Evolutionary conservation across 2,329 filamentous ascomycete genomes (phyloP).

Genomic region (Phoma sp.): DNA sequence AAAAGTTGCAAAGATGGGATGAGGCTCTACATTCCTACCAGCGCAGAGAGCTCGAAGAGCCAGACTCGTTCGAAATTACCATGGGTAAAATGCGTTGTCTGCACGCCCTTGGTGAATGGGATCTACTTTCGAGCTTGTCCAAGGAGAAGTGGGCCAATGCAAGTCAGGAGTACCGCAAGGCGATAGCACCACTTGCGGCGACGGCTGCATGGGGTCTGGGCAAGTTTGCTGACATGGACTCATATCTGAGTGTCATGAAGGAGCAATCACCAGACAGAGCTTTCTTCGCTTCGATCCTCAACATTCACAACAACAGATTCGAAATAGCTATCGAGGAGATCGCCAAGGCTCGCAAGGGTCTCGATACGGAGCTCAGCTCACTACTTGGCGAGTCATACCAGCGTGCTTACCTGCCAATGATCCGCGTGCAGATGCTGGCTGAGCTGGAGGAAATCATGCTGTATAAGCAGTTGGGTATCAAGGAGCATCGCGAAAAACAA

Average conservation of each 20-base stretch:
- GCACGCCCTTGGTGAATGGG: slow-evolving; percentile 97
- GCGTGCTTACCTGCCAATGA: slow-evolving; percentile 95
- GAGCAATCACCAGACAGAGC: slow-evolving; percentile 89
- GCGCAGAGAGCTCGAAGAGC: slow-evolving; percentile 76
- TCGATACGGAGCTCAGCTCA: slow-evolving; percentile 94
- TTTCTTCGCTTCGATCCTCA: slow-evolving; percentile 96
- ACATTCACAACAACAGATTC: slow-evolving; percentile 95
- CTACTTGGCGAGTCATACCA: slow-evolving; percentile 99
- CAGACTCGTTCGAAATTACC: slow-evolving; percentile 84
- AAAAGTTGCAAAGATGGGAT: slow-evolving; percentile 97
- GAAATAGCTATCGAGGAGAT: slow-evolving; percentile 88
- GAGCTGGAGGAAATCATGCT: slow-evolving; percentile 97
- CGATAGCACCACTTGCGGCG: slow-evolving; percentile 91
- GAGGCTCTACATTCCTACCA: slow-evolving; percentile 93
- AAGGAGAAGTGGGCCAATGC: slow-evolving; percentile 95
- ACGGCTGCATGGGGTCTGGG: slow-evolving; percentile 95
- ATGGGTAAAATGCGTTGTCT: slow-evolving; percentile 99
- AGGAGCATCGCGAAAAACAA: slow-evolving; percentile 80
- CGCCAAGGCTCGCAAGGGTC: slow-evolving; percentile 86
- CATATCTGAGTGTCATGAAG: slow-evolving; percentile 94
- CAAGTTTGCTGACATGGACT: slow-evolving; percentile 99
- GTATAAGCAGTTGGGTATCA: slow-evolving; percentile 80
- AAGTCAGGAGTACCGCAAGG: slow-evolving; percentile 81
- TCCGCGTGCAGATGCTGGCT: slow-evolving; percentile 97
- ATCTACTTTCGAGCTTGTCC: slow-evolving; percentile 84